Conservation (phyloP, 208 protist species). For the Acanthamoeba triangularis region DNA sequence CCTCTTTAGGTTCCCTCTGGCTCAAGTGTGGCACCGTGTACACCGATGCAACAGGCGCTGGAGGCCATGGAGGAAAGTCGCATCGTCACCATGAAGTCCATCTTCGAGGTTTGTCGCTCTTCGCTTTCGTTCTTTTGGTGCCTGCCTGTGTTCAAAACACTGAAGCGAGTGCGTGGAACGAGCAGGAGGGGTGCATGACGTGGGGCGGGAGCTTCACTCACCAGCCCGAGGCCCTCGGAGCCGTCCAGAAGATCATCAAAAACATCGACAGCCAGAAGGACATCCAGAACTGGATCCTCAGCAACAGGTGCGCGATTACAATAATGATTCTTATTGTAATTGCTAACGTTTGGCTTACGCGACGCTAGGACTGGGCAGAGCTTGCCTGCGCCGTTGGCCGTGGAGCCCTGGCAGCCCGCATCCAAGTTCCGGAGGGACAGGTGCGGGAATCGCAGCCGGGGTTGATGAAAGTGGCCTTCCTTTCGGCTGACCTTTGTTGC, state of each 20-base stretch:
- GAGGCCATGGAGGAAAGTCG: constrained; percentile 27
- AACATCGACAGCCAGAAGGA: constrained; percentile 31
- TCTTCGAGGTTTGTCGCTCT: neutral
- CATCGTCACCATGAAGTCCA: constrained; percentile 43
- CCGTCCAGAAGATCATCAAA: constrained; percentile 43
- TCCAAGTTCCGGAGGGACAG: neutral
- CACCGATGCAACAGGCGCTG: neutral
- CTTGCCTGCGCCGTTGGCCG: neutral
- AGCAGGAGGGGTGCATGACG: constrained; percentile 14
- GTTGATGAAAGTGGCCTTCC: too few species aligned
- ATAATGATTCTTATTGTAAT: neutral
- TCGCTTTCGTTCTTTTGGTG: neutral
- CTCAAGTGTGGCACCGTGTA: neutral
- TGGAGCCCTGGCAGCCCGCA: constrained; percentile 33
- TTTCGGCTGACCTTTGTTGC: neutral
- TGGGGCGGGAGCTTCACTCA: constrained; percentile 34
- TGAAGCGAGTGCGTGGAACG: neutral
- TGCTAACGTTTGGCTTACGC: too few species aligned
- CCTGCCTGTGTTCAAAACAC: neutral
- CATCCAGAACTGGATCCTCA: constrained; percentile 14
- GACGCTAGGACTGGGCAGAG: neutral
- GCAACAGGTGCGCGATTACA: neutral
- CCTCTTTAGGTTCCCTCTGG: neutral
- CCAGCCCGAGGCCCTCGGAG: constrained; percentile 6
- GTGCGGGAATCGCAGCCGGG: too few species aligned